Evolutionary conservation across 176 grass and related monocot species (phyloP).

Genomic region (Eragrostis nindensis): DNA sequence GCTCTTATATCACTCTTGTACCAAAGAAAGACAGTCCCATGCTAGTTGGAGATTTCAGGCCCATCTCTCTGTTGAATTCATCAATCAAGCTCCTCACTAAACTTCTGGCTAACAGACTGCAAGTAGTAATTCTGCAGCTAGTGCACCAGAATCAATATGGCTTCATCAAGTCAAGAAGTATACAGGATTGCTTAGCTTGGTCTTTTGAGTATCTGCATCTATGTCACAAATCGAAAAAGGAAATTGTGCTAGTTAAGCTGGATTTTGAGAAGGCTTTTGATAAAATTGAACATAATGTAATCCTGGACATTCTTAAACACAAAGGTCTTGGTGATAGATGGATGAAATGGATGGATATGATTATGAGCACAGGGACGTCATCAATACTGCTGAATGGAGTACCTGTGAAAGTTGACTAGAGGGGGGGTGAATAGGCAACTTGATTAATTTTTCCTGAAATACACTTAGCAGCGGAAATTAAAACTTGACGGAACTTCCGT

Average conservation of each 20-base stretch:
- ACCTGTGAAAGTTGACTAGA: no score
- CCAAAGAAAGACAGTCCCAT: not conserved
- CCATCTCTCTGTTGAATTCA: not conserved
- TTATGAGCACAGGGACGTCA: not conserved
- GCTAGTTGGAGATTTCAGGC: not conserved
- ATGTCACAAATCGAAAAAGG: not conserved
- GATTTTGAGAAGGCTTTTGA: not conserved
- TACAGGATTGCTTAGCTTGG: not conserved
- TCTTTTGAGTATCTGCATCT: not conserved
- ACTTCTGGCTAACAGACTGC: not conserved
- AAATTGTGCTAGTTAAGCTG: not conserved
- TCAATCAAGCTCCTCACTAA: not conserved
- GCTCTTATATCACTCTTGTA: not conserved
- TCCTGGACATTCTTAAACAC: not conserved
- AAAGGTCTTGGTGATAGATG: not conserved
- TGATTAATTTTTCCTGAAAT: no score
- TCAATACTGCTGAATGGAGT: not conserved
- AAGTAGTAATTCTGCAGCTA: not conserved
- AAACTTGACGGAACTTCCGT: no score
- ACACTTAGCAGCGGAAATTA: no score
- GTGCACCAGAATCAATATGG: not conserved
- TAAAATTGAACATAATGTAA: not conserved
- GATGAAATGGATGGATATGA: not conserved
- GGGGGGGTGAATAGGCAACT: no score
- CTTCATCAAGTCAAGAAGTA: not conserved